A percentile compares a stretch with the other conserved stretches of the same genome.
Conservation (phyloP, 805 yeast species). For the Pichia exigua region DNA sequence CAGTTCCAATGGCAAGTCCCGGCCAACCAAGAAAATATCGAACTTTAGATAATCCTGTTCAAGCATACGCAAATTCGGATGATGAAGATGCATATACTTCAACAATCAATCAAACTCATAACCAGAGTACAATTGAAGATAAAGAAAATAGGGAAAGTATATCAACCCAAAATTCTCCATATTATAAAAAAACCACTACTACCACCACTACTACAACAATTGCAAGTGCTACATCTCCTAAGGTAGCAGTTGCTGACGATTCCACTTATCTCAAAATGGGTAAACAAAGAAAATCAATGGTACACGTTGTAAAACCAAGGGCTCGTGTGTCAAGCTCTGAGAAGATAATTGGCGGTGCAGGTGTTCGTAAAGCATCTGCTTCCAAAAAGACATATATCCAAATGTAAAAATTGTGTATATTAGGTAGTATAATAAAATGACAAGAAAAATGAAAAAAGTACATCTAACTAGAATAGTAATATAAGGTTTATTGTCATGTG, state of each 20-base stretch:
- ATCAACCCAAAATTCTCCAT: conserved; percentile 29
- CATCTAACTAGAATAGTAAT: too few relatives aligned
- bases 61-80: conserved; percentile 28
- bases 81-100: conserved; percentile 27
- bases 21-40: conserved; percentile 87
- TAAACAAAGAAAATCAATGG: conserved; percentile 24
- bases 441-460: background rate
- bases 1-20: conserved; percentile 88
- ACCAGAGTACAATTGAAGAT: conserved; percentile 12
- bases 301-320: conserved; percentile 14
- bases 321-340: conserved; percentile 24
- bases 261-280: conserved; percentile 12
- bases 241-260: conserved; percentile 14
- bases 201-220: conserved; percentile 40
- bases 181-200: conserved; percentile 39
- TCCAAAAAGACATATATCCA: conserved; percentile 9
- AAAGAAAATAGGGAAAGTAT: conserved; percentile 12
- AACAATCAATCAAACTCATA: conserved; percentile 10
- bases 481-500: too few relatives aligned
- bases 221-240: conserved; percentile 25
- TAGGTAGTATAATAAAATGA: background rate
- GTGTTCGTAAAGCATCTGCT: conserved; percentile 30
- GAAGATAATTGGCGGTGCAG: conserved; percentile 28
- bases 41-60: conserved; percentile 28
- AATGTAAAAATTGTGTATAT: conserved; percentile 1